Evolutionary conservation across 2,329 filamentous ascomycete genomes (phyloP).

Genomic region (Monosporascus sp.): DNA sequence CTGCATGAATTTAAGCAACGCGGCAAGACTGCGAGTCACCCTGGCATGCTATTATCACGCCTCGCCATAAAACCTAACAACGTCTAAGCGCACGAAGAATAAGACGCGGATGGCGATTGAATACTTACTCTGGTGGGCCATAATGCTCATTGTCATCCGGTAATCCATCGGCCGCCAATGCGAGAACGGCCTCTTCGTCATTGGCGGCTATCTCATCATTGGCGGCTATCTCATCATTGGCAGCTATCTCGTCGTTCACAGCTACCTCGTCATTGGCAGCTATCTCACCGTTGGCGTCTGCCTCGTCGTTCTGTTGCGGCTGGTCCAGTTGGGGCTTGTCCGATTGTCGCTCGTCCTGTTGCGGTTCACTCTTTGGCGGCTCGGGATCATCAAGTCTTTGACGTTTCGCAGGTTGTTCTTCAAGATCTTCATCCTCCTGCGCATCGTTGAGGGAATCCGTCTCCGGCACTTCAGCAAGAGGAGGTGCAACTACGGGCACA

Average conservation of each 20-base stretch:
- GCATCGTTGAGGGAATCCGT: constrained; percentile 13
- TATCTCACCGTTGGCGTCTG: constrained; percentile 20
- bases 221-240: constrained; percentile 5
- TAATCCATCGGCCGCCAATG: constrained; percentile 22
- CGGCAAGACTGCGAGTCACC: no score
- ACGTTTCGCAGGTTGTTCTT: constrained; percentile 27
- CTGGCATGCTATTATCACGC: constrained; percentile 12
- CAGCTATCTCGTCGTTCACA: constrained; percentile 10
- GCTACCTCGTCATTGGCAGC: constrained; percentile 22
- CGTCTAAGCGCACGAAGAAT: constrained; percentile 3
- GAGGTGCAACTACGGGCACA: background rate
- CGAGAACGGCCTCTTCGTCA: constrained; percentile 18
- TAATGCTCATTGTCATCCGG: constrained; percentile 18
- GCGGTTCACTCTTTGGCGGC: constrained; percentile 10
- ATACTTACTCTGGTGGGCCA: constrained; percentile 21
- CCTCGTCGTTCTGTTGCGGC: constrained; percentile 13
- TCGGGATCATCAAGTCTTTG: constrained; percentile 22
- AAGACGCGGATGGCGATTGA: background rate
- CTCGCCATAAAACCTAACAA: constrained; percentile 23
- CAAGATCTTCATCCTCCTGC: constrained; percentile 14
- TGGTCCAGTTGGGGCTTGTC: constrained; percentile 1
- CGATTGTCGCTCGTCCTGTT: background rate
- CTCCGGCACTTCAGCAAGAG: constrained; percentile 9
- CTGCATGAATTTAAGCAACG: no score
- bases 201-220: background rate